These are phyloP conservation scores for Whalleya microplaca DNA, from an alignment of 2,329 filamentous ascomycete species.

Conservation along the genomic window DNA sequence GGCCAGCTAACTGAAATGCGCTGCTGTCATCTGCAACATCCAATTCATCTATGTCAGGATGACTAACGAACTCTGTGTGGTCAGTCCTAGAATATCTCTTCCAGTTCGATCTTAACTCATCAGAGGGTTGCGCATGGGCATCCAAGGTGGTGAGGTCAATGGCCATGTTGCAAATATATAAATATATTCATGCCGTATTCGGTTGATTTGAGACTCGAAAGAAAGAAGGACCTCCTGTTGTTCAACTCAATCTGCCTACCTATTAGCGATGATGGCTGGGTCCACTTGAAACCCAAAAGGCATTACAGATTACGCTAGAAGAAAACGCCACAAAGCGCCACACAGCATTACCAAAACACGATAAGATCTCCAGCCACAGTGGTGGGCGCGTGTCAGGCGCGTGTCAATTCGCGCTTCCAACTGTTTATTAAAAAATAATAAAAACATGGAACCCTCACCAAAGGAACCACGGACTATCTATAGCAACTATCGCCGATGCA, in stretches of 20 bases:
- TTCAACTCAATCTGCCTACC: no score
- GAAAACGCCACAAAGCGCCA: not conserved
- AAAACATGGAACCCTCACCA: constrained; percentile 1
- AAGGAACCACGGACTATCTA: not conserved
- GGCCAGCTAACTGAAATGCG: constrained; percentile 50
- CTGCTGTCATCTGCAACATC: constrained; percentile 41
- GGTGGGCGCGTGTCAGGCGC: not conserved
- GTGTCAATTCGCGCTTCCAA: constrained; percentile 14
- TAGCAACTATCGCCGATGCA: constrained; percentile 1
- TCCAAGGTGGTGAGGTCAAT: constrained; percentile 61
- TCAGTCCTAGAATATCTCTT: constrained; percentile 72
- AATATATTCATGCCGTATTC: not conserved
- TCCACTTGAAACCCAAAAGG: not conserved
- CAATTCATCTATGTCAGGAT: constrained; percentile 62
- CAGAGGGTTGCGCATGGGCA: constrained; percentile 77
- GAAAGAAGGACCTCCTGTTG: no score
- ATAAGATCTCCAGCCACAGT: not conserved
- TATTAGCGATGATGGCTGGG: not conserved
- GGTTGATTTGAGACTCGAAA: no score
- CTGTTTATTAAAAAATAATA: constrained; percentile 28
- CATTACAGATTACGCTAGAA: no score
- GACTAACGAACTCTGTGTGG: constrained; percentile 51
- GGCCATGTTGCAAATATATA: constrained; percentile 38
- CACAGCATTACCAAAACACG: no score
- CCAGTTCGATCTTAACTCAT: constrained; percentile 70